Base-by-base conservation (phyloP, 257 asterid species). In the Mentha longifolia region DNA sequence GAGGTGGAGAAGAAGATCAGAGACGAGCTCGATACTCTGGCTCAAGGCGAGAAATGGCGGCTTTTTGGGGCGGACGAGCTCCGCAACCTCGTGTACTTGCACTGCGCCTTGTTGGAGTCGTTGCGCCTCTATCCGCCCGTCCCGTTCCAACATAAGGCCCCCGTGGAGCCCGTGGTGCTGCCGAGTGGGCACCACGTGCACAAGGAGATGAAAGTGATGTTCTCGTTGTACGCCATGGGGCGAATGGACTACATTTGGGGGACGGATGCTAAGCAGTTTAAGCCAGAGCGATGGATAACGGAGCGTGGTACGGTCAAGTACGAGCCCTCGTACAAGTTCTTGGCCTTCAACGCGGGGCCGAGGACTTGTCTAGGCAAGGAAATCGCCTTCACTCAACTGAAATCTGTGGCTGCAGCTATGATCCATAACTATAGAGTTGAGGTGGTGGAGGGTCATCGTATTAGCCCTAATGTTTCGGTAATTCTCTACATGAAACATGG, bases 331-430 rank as follows among this genome's bases (percentile, higher is more conserved):
- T 89, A 87, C 45, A 89, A 89, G 84, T 89, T 89, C 85, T 56
- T 87, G 82, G 92, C 94, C 10, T 89, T 89, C 75, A 89, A 87
- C 67, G 96, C 96, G 0, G 96, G 96, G 5, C 96, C 96, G 1
- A 81, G 96, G 81, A 89, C 90, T 57, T 89, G 96, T 17, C 55
- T 89, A 7, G 96, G 95, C 28, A 89, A 85, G 63, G 88, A 89
- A 66, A 86, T 89, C 61, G 87, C 95, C 2, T 81, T 89, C 46
- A 84, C 87, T 14, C 95, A 85, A 65, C 30, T 89, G 82, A 89
- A 89, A 41, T 67, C 76, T 0, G 93, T 83, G 72, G 93, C 93
- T 22, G 92, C 90, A 8, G 83, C 90, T 1, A 81, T 89, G 0
- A 50, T 89, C 11, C 86, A 79, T 65, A 86, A 88, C 65, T 89